Percentiles rank a stretch among this genome's conserved stretches.
Evolutionary conservation across 345 rosid species (phyloP).

Genomic region (Syzygium aromaticum): DNA sequence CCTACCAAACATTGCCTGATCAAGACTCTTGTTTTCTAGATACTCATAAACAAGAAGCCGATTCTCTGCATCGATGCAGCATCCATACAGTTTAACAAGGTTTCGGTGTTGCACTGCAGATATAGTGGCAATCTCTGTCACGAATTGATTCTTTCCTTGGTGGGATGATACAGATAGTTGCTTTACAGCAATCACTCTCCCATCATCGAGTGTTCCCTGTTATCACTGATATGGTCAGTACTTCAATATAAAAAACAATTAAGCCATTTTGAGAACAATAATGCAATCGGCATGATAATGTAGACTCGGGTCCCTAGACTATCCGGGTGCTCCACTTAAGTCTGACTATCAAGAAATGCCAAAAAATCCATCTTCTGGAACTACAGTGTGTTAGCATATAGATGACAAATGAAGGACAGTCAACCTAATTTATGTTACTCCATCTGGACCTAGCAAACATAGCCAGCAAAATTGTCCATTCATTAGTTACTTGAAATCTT

Average conservation of each 20-base stretch:
- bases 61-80: constrained; percentile 48
- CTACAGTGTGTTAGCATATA: neutral
- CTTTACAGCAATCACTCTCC: constrained; percentile 60
- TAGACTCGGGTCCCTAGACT: neutral
- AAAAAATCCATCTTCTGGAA: neutral
- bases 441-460: too few species aligned
- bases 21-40: constrained; percentile 58
- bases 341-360: neutral
- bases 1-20: constrained; percentile 56
- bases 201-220: constrained; percentile 38
- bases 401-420: neutral
- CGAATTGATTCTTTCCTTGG: constrained; percentile 62
- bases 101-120: constrained; percentile 53
- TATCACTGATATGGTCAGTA: neutral
- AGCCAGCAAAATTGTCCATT: neutral
- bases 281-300: neutral
- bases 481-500: neutral
- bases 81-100: constrained; percentile 60
- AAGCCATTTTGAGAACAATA: too few species aligned
- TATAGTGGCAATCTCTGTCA: constrained; percentile 69
- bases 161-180: constrained; percentile 46
- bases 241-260: accelerated
- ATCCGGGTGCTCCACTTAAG: neutral
- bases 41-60: constrained; percentile 64
- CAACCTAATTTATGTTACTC: neutral